These are phyloP conservation scores for Coemansia sp. DNA, from an alignment of 192 early-diverging fungal genomes.

Conservation along the genomic window DNA sequence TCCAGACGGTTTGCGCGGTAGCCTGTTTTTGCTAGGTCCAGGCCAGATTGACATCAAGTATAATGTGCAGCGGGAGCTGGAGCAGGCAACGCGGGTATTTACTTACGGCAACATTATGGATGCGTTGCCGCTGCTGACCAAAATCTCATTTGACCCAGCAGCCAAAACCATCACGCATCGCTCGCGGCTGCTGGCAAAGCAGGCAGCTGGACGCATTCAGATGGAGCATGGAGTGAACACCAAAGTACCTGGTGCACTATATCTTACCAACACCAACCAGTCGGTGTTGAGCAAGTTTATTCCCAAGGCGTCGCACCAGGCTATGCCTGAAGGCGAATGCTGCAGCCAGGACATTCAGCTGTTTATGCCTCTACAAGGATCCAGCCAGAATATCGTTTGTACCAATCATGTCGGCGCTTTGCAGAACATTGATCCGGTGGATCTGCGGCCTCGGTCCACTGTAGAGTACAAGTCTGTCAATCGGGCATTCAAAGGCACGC, in stretches of 20 bases:
- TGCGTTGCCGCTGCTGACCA: conserved; percentile 67
- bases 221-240: conserved; percentile 69
- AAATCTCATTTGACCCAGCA: conserved; percentile 63
- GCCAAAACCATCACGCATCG: conserved; percentile 59
- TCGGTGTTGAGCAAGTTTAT: conserved; percentile 65
- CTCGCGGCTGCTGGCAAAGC: conserved; percentile 62
- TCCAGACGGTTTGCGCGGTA: conserved; percentile 66
- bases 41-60: conserved; percentile 67
- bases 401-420: conserved; percentile 69
- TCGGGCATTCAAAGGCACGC: conserved; percentile 60
- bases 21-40: conserved; percentile 65
- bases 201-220: conserved; percentile 61
- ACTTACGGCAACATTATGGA: conserved; percentile 73
- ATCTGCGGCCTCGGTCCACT: conserved; percentile 60
- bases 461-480: conserved; percentile 65
- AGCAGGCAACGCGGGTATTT: conserved; percentile 67
- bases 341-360: conserved; percentile 62
- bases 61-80: conserved; percentile 59
- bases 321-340: conserved; percentile 64
- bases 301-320: conserved; percentile 54
- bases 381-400: conserved; percentile 62
- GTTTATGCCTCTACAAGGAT: conserved; percentile 60
- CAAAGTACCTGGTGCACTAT: conserved; percentile 63
- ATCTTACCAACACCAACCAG: conserved; percentile 67
- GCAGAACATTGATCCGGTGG: conserved; percentile 66